A percentile compares a stretch with the other conserved stretches of the same genome.
These are phyloP conservation scores for Litsea cubeba DNA, from an alignment of 164 flowering plant genomes.

Conservation along the genomic window DNA sequence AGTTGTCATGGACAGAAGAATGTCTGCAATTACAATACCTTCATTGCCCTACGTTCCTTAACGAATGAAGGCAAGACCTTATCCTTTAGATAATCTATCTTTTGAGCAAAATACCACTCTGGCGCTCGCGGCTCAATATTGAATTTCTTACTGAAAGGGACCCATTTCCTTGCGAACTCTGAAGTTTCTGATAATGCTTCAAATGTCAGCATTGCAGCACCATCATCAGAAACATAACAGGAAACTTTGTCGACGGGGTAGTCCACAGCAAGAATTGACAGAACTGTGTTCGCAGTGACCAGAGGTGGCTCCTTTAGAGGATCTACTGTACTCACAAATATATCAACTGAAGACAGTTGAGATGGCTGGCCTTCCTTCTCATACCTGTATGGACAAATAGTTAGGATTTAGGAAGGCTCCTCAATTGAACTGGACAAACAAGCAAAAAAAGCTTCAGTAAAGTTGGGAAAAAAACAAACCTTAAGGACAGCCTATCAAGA, in stretches of 20 bases:
- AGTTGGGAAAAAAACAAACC: conserved; percentile 26
- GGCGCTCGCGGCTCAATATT: conserved; percentile 75
- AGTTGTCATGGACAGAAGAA: not conserved
- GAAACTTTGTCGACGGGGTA: conserved; percentile 67
- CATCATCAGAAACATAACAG: conserved; percentile 80
- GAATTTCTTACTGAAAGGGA: conserved; percentile 67
- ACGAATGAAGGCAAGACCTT: conserved; percentile 60
- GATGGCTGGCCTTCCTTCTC: conserved; percentile 67
- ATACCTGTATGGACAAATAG: conserved; percentile 33
- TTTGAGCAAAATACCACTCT: conserved; percentile 57
- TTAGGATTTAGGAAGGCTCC: no score
- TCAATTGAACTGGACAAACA: not conserved
- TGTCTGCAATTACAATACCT: conserved; percentile 27
- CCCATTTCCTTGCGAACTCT: conserved; percentile 72
- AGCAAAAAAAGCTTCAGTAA: not conserved
- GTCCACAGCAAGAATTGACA: conserved; percentile 70
- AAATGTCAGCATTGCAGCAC: conserved; percentile 73
- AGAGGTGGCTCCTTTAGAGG: conserved; percentile 67
- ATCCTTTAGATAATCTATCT: conserved; percentile 61
- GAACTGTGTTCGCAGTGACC: conserved; percentile 70
- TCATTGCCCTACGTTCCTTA: conserved; percentile 70
- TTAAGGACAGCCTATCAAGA: conserved; percentile 52
- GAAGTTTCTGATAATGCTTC: conserved; percentile 70
- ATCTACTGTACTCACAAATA: conserved; percentile 70
- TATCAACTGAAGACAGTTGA: conserved; percentile 47